These are phyloP conservation scores for Alternaria brassicae DNA, from an alignment of 2,329 filamentous ascomycete species.

Conservation along the genomic window DNA sequence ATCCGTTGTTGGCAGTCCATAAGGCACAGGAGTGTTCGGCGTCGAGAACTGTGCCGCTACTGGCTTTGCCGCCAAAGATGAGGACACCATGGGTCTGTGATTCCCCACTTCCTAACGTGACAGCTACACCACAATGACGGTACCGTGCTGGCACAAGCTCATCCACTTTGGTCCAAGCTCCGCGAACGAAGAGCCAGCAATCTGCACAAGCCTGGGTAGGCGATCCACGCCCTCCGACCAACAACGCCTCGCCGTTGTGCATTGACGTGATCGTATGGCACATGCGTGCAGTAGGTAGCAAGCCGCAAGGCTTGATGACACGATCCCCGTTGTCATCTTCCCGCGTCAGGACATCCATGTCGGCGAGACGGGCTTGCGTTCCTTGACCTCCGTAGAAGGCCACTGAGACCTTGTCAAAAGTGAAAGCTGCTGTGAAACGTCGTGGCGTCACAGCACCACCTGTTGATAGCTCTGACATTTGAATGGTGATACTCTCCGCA, in stretches of 20 bases:
- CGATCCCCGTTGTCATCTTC: constrained; percentile 35
- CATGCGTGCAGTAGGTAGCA: constrained; percentile 57
- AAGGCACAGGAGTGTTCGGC: constrained; percentile 48
- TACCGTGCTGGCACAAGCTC: constrained; percentile 76
- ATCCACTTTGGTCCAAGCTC: constrained; percentile 69
- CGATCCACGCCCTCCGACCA: constrained; percentile 80
- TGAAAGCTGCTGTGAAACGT: constrained; percentile 51
- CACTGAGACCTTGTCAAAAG: constrained; percentile 39
- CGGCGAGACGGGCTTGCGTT: constrained; percentile 57
- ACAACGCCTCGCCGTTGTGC: constrained; percentile 63
- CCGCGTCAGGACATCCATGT: constrained; percentile 50
- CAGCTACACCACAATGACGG: constrained; percentile 70
- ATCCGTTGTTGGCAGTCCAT: constrained; percentile 59
- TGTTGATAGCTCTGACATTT: constrained; percentile 18
- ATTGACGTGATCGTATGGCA: constrained; percentile 79
- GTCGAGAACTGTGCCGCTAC: constrained; percentile 51
- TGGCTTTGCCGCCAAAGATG: constrained; percentile 56
- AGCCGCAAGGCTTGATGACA: constrained; percentile 43
- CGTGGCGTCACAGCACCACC: constrained; percentile 35
- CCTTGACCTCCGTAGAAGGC: constrained; percentile 57
- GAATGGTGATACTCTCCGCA: constrained; percentile 24
- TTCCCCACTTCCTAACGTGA: constrained; percentile 52
- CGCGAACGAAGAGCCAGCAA: constrained; percentile 74
- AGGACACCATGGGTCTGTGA: constrained; percentile 53
- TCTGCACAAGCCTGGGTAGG: constrained; percentile 73